phyloP scores from a whole-genome alignment of 2,329 filamentous ascomycete species.

The Aspergillus sp. region DNA sequence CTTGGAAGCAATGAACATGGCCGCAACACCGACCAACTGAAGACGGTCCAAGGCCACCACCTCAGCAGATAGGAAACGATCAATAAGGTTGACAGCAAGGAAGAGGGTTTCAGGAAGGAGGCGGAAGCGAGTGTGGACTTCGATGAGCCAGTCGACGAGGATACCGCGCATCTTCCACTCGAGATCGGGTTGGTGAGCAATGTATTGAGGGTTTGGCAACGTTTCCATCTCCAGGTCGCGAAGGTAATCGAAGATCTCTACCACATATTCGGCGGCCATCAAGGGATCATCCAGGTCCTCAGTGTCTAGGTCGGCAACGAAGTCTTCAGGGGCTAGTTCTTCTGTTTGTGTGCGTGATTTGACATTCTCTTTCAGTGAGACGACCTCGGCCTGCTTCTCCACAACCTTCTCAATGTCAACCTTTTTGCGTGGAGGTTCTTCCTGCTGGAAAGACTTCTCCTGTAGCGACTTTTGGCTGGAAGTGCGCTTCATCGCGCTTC shows the following conservation, averaged over 20 bases:
- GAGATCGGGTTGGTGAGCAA: conserved; percentile 88
- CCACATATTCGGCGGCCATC: conserved; percentile 97
- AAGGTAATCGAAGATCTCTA: conserved; percentile 96
- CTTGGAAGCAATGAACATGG: conserved; percentile 99
- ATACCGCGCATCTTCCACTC: conserved; percentile 99
- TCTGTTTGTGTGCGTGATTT: conserved; percentile 33
- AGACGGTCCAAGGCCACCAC: conserved; percentile 94
- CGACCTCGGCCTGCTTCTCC: conserved; percentile 28
- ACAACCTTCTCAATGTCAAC: conserved; percentile 51
- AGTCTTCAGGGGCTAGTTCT: conserved; percentile 35
- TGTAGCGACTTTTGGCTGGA: conserved; percentile 58
- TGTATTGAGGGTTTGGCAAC: conserved; percentile 90
- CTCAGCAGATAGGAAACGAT: conserved; percentile 93
- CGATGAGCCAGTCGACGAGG: conserved; percentile 95
- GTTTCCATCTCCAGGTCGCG: conserved; percentile 77
- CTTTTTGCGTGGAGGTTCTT: conserved; percentile 70
- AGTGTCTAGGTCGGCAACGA: conserved; percentile 65
- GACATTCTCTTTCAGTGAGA: conserved; percentile 31
- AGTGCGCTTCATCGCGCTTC: conserved; percentile 66
- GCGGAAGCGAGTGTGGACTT: conserved; percentile 96
- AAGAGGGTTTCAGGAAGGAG: conserved; percentile 95
- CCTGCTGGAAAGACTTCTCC: conserved; percentile 55
- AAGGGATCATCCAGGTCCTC: conserved; percentile 92
- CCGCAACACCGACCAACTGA: conserved; percentile 93
- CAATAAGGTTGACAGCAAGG: conserved; percentile 96